Percentiles rank a stretch among this genome's conserved stretches.
Conservation (phyloP, 805 yeast genomes). For the Kodamaea neixiangensis region DNA sequence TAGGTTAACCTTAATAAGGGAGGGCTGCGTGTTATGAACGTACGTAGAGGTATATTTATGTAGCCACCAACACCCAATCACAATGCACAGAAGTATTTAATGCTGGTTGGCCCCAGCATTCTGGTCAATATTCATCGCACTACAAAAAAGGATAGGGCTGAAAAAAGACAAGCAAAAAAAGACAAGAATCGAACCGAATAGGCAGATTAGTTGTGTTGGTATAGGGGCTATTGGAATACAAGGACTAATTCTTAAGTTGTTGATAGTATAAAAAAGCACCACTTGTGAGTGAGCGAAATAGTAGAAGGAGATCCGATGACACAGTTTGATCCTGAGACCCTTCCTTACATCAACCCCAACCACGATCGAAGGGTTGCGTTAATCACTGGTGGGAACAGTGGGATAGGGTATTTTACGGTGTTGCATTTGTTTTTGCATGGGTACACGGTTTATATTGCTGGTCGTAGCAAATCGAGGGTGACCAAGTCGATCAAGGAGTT, state of each 20-base stretch:
- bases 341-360: conserved; percentile 64
- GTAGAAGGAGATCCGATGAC: neutral
- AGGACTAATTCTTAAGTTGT: neutral
- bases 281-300: too few relatives aligned
- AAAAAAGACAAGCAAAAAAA: neutral
- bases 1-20: neutral
- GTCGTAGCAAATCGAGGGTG: conserved; percentile 61
- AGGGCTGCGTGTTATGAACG: neutral
- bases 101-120: neutral
- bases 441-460: conserved; percentile 70
- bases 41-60: neutral
- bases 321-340: conserved; percentile 37
- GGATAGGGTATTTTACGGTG: conserved; percentile 77
- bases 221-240: neutral
- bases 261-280: neutral
- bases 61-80: neutral
- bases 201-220: neutral
- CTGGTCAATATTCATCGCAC: neutral
- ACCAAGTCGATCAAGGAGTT: conserved; percentile 58
- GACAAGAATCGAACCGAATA: neutral
- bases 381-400: conserved; percentile 81
- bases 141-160: neutral
- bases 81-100: neutral
- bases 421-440: conserved; percentile 81
- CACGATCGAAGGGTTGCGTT: conserved; percentile 62